These are phyloP conservation scores for Chaetomiaceae sp. DNA, from an alignment of 2,329 filamentous ascomycete species.

Conservation along the genomic window DNA sequence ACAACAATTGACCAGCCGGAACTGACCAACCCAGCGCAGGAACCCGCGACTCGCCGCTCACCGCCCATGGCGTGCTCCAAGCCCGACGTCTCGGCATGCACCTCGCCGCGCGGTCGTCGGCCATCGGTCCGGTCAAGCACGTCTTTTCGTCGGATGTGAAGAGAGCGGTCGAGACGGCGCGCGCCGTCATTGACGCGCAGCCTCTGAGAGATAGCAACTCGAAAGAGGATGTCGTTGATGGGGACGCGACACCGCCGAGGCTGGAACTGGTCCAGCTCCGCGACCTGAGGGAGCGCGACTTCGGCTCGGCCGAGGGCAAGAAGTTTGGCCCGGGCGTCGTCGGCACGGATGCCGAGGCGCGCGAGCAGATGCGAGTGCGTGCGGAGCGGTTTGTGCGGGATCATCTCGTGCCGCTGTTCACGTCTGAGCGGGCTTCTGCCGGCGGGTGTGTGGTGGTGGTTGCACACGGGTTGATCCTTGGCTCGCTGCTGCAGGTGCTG, in stretches of 20 bases:
- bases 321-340: constrained; percentile 41
- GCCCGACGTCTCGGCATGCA: constrained; percentile 65
- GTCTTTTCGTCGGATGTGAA: constrained; percentile 76
- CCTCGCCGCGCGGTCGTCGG: constrained; percentile 40
- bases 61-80: constrained; percentile 76
- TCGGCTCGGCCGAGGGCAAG: constrained; percentile 66
- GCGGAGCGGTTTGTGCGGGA: constrained; percentile 62
- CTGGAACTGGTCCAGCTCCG: constrained; percentile 40
- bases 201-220: too few relatives aligned
- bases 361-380: constrained; percentile 60
- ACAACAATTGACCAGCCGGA: neutral
- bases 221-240: neutral
- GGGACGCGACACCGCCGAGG: constrained; percentile 23
- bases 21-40: constrained; percentile 54
- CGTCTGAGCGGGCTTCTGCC: constrained; percentile 33
- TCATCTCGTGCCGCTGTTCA: constrained; percentile 53
- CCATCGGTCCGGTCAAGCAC: constrained; percentile 45
- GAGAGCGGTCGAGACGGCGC: constrained; percentile 68
- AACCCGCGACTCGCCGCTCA: constrained; percentile 73
- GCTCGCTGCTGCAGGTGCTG: constrained; percentile 61
- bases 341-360: constrained; percentile 59
- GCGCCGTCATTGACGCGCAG: constrained; percentile 59
- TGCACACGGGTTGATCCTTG: constrained; percentile 78
- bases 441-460: constrained; percentile 58
- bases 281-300: constrained; percentile 68